Base-by-base conservation (phyloP, 148 eudicot genomes). In the Spergularia bocconei region DNA sequence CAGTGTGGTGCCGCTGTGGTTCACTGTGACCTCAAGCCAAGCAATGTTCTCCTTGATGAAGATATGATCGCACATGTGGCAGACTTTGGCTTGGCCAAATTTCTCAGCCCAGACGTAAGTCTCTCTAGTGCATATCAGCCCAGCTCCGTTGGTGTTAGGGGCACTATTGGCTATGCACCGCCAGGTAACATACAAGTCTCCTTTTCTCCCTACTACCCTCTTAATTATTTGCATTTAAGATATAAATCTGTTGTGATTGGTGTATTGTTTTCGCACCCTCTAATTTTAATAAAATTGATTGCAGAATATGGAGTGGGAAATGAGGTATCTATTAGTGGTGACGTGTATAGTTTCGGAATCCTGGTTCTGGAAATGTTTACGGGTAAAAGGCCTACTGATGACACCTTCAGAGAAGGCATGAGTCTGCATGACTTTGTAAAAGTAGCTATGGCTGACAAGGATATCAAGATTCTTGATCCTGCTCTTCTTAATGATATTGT, bases 71-170 rank as follows among this genome's bases (percentile, higher is more conserved):
- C 84, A 33, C 80, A 78, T 80, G 84, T 83, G 23, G 81, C 81
- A 12, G 86, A 85, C 71, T 85, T 83, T 65, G 88, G 88, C 0
- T 67, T 85, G 33, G 84, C 86, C 25, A 85, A 78, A 64, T 63
- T 83, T 38, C 76, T 76, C 58, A 19, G 44, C 7, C 55, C 67
- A 71, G 72, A n/a, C 63, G 55, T 2, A 8, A 47, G 13, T 5
- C 36, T 4, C 61, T 50, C 16, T 17, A 50, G 63, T 69, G 59
- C 48, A 19, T 59, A 48, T 50, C 74, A 77, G 12, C 60, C 68
- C 11, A 71, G 73, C 73, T 71, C 83, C 4, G 57, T 59, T 25
- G 79, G 75, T 64, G 69, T 80, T 48, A 57, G 79, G 65, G 79
- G 83, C 25, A 76, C 83, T 20, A 39, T 80, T 53, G 83, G 83